phyloP scores from a whole-genome alignment of 768 basidiomycete genomes.

The Termitomyces sp. region DNA sequence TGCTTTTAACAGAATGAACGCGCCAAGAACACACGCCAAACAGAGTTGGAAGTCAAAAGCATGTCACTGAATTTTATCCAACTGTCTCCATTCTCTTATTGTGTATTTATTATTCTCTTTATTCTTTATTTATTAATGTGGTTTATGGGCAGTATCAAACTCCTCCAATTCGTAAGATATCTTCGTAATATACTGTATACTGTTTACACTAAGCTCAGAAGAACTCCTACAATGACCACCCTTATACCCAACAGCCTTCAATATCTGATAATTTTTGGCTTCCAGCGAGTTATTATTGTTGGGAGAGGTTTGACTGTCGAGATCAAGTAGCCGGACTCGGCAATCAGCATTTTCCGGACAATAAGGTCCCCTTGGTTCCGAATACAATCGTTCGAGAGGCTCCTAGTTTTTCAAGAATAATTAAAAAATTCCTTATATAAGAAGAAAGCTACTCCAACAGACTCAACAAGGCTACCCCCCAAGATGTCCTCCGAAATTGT shows the following conservation, averaged over 20 bases:
- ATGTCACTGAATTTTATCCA: background rate
- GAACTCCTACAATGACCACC: background rate
- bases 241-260: background rate
- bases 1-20: background rate
- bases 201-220: too few species aligned
- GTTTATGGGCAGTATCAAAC: too few species aligned
- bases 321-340: background rate
- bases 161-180: too few species aligned
- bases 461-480: too few species aligned
- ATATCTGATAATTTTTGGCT: background rate
- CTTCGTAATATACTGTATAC: too few species aligned
- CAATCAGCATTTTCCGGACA: too few species aligned
- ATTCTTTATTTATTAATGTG: background rate
- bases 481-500: too few species aligned
- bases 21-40: background rate
- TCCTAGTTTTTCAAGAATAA: too few species aligned
- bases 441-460: too few species aligned
- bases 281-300: background rate
- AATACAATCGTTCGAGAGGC: too few species aligned
- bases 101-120: background rate
- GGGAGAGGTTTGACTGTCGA: background rate
- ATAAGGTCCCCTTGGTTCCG: too few species aligned
- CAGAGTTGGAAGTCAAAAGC: background rate
- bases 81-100: background rate
- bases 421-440: too few species aligned